Evolutionary conservation across 1,284 basidiomycete species (phyloP).

Genomic region (Irpex rosettiformis): DNA sequence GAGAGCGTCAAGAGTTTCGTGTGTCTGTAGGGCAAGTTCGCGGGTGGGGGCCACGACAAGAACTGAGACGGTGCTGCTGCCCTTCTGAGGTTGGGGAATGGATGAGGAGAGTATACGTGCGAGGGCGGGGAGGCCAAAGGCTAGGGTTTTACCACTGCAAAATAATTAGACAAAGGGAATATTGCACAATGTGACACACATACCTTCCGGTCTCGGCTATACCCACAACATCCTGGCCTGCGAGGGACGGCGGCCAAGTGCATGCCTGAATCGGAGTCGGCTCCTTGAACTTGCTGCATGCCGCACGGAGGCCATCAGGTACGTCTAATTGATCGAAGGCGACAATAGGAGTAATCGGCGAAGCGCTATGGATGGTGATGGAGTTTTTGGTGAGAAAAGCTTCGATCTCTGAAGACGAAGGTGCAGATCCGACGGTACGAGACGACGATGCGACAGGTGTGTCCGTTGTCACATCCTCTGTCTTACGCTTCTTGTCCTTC

Average conservation of each 20-base stretch:
- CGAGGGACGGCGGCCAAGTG: slow-evolving; percentile 88
- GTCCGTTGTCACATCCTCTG: slow-evolving; percentile 5
- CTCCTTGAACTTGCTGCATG: slow-evolving; percentile 74
- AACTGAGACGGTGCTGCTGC: slow-evolving; percentile 53
- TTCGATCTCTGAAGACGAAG: slow-evolving; percentile 42
- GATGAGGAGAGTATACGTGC: slow-evolving; percentile 54
- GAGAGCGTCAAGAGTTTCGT: slow-evolving; percentile 78
- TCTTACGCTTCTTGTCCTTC: slow-evolving; percentile 15
- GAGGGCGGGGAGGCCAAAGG: slow-evolving; percentile 92
- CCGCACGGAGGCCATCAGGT: slow-evolving; percentile 56
- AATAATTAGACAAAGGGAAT: slow-evolving; percentile 5
- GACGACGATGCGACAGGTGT: slow-evolving; percentile 16
- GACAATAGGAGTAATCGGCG: slow-evolving; percentile 66
- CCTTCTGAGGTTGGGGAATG: slow-evolving; percentile 29
- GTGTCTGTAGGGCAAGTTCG: slow-evolving; percentile 93
- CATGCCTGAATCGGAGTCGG: slow-evolving; percentile 97
- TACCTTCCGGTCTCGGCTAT: slow-evolving; percentile 96
- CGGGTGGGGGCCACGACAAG: slow-evolving; percentile 93
- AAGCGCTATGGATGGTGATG: slow-evolving; percentile 67
- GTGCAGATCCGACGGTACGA: slow-evolving; percentile 15
- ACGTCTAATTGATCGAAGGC: slow-evolving; percentile 77
- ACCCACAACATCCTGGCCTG: slow-evolving; percentile 87
- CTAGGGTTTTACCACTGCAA: slow-evolving; percentile 88
- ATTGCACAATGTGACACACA: not conserved
- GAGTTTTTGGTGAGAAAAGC: slow-evolving; percentile 71